phyloP scores from a whole-genome alignment of 106 monocot species.

The Narthecium ossifragum region DNA sequence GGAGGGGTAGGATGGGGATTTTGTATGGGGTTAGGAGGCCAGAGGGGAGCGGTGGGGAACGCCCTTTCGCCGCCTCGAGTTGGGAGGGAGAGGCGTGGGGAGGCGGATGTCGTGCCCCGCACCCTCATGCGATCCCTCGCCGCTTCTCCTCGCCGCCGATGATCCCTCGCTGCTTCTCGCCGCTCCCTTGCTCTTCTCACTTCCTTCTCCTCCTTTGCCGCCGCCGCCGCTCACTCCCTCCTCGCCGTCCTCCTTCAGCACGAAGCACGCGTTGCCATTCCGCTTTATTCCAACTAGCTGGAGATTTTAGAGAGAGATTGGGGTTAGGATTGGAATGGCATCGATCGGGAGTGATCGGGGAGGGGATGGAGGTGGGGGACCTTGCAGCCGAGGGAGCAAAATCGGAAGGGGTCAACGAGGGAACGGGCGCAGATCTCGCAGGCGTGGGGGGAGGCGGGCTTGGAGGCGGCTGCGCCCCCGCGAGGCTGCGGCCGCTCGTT shows the following conservation, averaged over 20 bases:
- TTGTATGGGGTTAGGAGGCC: slow-evolving; percentile 22
- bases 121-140: slow-evolving; percentile 6
- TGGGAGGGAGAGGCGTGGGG: slow-evolving; percentile 4
- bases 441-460: slow-evolving; percentile 31
- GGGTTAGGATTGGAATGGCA: background rate
- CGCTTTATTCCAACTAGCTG: slow-evolving; percentile 60
- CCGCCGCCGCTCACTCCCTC: slow-evolving; percentile 5
- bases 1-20: slow-evolving; percentile 3
- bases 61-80: slow-evolving; percentile 56
- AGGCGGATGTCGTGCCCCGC: slow-evolving; percentile 7
- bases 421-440: slow-evolving; percentile 83
- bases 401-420: slow-evolving; percentile 69
- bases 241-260: slow-evolving; percentile 12
- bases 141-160: background rate
- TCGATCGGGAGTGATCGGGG: background rate
- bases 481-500: slow-evolving; percentile 85
- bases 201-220: slow-evolving; percentile 3
- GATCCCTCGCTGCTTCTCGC: background rate
- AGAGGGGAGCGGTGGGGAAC: slow-evolving; percentile 62
- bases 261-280: slow-evolving; percentile 48
- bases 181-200: slow-evolving; percentile 6
- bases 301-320: background rate
- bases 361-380: slow-evolving; percentile 2
- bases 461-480: slow-evolving; percentile 12
- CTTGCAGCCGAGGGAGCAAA: slow-evolving; percentile 84